Percentiles rank a stretch among this genome's conserved stretches.
Evolutionary conservation across 345 rosid species (phyloP).

Genomic region (Acer campestre): DNA sequence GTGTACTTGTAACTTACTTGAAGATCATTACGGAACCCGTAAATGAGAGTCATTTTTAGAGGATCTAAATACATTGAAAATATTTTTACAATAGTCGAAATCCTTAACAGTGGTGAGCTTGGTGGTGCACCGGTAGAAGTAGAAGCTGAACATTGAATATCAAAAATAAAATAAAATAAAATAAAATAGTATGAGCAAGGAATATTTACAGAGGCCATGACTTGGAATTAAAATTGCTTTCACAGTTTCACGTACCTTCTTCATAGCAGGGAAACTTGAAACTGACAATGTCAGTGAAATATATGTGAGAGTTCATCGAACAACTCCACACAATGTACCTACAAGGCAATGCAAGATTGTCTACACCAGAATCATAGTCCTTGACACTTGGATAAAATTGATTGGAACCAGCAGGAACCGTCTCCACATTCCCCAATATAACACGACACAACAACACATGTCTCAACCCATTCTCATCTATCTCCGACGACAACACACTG

Average conservation of each 20-base stretch:
- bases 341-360: slow-evolving; percentile 43
- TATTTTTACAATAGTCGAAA: slow-evolving; percentile 1
- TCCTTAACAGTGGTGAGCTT: slow-evolving; percentile 2
- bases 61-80: slow-evolving; percentile 21
- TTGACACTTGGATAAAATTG: slow-evolving; percentile 46
- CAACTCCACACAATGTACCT: slow-evolving; percentile 53
- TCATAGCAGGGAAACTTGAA: slow-evolving; percentile 32
- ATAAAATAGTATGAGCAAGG: too few species aligned
- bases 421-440: slow-evolving; percentile 44
- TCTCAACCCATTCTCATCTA: slow-evolving; percentile 34
- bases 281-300: slow-evolving; percentile 50
- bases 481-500: slow-evolving; percentile 24
- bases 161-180: not conserved
- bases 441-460: slow-evolving; percentile 40
- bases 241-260: slow-evolving; percentile 3
- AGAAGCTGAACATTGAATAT: not conserved
- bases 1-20: slow-evolving; percentile 6
- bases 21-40: slow-evolving; percentile 9
- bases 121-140: not conserved
- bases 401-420: slow-evolving; percentile 24
- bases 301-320: slow-evolving; percentile 54
- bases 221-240: not conserved
- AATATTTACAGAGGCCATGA: too few species aligned
- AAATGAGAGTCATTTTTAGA: slow-evolving; percentile 10
- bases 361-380: slow-evolving; percentile 61